Conservation (phyloP, 2,329 filamentous ascomycete genomes). For the Penicillium sp. region DNA sequence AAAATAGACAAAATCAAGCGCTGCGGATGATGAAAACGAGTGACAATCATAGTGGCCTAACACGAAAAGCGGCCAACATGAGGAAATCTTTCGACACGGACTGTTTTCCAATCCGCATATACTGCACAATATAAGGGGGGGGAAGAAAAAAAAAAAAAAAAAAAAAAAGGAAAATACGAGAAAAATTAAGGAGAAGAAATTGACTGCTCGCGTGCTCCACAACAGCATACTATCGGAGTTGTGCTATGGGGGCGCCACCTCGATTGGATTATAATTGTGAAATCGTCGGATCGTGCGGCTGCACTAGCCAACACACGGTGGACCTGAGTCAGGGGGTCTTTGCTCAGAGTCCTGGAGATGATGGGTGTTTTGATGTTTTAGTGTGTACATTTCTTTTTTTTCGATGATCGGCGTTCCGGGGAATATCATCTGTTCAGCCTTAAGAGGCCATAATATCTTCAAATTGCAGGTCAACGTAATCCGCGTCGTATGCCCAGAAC, state of each 20-base stretch:
- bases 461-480: neutral
- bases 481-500: neutral
- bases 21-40: constrained; percentile 25
- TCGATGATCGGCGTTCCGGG: neutral
- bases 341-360: neutral
- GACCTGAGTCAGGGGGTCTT: neutral
- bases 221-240: constrained; percentile 7
- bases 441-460: neutral
- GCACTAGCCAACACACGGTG: constrained; percentile 7
- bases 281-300: constrained; percentile 4
- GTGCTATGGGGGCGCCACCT: neutral
- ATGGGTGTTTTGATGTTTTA: neutral
- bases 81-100: neutral
- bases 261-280: constrained; percentile 1
- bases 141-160: neutral
- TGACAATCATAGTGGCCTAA: constrained; percentile 21
- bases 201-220: constrained; percentile 12
- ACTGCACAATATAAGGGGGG: neutral
- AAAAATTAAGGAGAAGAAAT: neutral
- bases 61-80: constrained; percentile 1
- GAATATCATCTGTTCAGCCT: neutral
- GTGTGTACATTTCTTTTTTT: neutral
- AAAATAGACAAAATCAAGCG: constrained; percentile 31
- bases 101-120: constrained; percentile 2
- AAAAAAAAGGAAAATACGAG: neutral